Conservation (phyloP, 352 stramenopile species). For the Aphanomyces astaci region DNA sequence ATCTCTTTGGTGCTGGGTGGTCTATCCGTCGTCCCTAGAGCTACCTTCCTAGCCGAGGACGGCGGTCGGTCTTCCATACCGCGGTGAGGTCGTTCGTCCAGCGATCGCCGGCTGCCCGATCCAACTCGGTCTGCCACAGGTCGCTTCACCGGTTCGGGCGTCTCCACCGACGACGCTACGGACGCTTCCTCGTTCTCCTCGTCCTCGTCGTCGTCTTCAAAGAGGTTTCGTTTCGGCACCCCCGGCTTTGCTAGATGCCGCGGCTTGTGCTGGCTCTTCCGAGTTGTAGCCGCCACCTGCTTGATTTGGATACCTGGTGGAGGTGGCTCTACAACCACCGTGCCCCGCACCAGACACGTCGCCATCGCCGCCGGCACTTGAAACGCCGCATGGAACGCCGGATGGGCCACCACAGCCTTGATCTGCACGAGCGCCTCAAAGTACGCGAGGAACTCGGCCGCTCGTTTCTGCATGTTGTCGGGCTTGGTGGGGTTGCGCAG, state of each 20-base stretch:
- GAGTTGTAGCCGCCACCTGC: neutral
- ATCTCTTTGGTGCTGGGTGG: neutral
- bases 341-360: neutral
- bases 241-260: neutral
- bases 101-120: neutral
- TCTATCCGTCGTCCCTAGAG: constrained; percentile 17
- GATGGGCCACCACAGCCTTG: constrained; percentile 41
- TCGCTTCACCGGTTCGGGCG: constrained; percentile 5
- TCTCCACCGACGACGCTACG: neutral
- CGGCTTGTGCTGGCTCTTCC: neutral
- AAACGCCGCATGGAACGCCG: constrained; percentile 61
- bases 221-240: neutral
- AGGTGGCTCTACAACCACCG: neutral
- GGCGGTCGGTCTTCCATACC: neutral
- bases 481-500: constrained; percentile 72
- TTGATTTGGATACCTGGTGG: neutral
- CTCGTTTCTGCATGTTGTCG: constrained; percentile 81
- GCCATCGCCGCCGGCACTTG: constrained; percentile 28
- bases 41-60: no score
- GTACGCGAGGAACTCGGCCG: constrained; percentile 66
- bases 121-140: no score
- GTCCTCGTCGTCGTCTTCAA: constrained; percentile 12
- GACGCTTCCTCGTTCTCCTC: constrained; percentile 1
- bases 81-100: neutral
- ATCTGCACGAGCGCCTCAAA: constrained; percentile 54